Evolutionary conservation across 2,329 filamentous ascomycete species (phyloP).

Genomic region (Ambrosiella xylebori): DNA sequence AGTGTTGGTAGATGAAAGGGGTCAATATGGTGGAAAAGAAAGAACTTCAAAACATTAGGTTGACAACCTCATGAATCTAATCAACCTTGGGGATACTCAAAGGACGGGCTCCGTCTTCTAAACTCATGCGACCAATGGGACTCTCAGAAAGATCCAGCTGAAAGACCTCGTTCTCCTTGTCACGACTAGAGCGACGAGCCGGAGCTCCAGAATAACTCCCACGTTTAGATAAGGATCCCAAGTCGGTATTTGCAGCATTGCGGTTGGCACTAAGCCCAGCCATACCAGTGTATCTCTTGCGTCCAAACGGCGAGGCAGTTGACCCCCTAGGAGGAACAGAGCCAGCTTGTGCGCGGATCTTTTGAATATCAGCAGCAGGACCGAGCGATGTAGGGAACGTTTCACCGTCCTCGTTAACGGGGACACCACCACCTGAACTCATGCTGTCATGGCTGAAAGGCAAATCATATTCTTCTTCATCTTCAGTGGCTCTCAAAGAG

Average conservation of each 20-base stretch:
- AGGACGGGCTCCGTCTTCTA: conserved; percentile 30
- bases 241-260: conserved; percentile 17
- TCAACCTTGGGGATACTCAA: background rate
- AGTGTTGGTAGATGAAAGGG: too few species aligned
- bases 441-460: conserved; percentile 49
- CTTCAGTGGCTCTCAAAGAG: conserved; percentile 25
- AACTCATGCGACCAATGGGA: conserved; percentile 35
- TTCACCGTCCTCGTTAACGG: conserved; percentile 23
- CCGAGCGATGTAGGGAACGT: background rate
- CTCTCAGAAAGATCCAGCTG: conserved; percentile 14
- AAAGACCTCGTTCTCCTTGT: conserved; percentile 18
- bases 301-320: conserved; percentile 26
- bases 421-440: conserved; percentile 50
- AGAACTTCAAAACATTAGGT: too few species aligned
- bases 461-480: conserved; percentile 44
- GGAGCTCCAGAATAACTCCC: conserved; percentile 7
- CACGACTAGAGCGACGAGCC: conserved; percentile 3
- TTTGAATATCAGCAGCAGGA: conserved; percentile 4
- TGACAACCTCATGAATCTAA: background rate
- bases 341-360: background rate
- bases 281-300: conserved; percentile 30
- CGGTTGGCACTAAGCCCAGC: conserved; percentile 19
- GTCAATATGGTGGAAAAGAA: too few species aligned
- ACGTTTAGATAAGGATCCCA: conserved; percentile 13
- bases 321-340: background rate